Percentiles rank a stretch among this genome's conserved stretches.
phyloP scores from a whole-genome alignment of 176 grass and related monocot species.

The Oryza meyeriana region DNA sequence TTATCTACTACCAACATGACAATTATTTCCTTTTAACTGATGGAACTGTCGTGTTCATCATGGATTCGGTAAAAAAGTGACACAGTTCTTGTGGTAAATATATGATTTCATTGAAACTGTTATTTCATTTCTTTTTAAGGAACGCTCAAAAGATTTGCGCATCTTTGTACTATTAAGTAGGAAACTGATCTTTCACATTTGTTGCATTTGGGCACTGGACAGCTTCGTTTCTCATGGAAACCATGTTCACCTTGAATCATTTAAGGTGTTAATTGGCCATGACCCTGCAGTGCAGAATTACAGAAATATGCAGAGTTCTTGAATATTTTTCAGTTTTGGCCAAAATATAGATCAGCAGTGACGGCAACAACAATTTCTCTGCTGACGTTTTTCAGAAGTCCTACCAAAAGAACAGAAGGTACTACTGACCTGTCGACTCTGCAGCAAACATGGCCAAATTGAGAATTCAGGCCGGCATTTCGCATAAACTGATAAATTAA shows the following conservation, averaged over 20 bases:
- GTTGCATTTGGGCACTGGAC: background rate
- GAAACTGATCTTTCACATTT: background rate
- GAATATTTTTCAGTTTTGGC: background rate
- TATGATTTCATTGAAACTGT: background rate
- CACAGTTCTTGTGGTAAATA: background rate
- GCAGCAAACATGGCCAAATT: slow-evolving; percentile 13
- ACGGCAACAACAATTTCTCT: background rate
- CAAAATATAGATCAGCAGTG: background rate
- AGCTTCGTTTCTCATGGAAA: background rate
- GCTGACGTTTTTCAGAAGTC: background rate
- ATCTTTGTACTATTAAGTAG: background rate
- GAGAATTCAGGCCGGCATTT: slow-evolving; percentile 15
- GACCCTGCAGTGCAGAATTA: background rate
- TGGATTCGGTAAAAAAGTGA: background rate
- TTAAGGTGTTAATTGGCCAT: background rate
- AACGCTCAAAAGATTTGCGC: background rate
- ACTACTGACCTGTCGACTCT: background rate
- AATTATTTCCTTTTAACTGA: background rate
- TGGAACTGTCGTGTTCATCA: background rate
- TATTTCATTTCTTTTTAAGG: too few relatives aligned
- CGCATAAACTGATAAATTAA: background rate
- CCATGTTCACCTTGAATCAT: background rate
- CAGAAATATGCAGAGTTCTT: background rate
- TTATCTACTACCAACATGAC: background rate
- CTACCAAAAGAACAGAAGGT: background rate